phyloP scores from a whole-genome alignment of 192 early-diverging fungal species.

The Podila epicladia region DNA sequence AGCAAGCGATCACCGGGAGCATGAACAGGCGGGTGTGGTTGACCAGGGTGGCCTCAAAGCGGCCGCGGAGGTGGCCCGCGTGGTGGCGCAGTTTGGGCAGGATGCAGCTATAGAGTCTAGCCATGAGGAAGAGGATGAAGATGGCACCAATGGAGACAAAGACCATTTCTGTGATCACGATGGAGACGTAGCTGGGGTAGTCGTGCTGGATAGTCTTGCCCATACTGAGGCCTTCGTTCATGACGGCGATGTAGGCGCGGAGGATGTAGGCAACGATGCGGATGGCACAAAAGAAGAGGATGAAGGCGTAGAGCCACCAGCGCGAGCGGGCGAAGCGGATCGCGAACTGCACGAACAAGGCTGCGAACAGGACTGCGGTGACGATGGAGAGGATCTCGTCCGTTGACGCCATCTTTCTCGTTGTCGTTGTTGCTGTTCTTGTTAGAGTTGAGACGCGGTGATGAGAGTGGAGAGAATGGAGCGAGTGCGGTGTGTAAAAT shows the following conservation, averaged over 20 bases:
- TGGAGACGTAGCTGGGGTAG: not conserved
- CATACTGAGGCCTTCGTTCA: no score
- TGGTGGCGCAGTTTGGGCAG: slow-evolving; percentile 28
- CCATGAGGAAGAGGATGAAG: slow-evolving; percentile 27
- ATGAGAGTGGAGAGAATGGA: no score
- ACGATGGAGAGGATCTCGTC: slow-evolving; percentile 31
- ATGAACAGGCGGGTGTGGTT: slow-evolving; percentile 20
- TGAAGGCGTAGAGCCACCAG: slow-evolving; percentile 29
- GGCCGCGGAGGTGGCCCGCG: not conserved
- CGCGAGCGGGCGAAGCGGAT: slow-evolving; percentile 9
- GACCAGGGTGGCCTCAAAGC: slow-evolving; percentile 25
- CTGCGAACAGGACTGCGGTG: not conserved
- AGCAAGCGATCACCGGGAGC: slow-evolving; percentile 12
- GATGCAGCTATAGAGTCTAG: slow-evolving; percentile 20
- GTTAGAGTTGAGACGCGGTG: not conserved
- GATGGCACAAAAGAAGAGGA: slow-evolving; percentile 18
- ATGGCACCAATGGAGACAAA: slow-evolving; percentile 21
- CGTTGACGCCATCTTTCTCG: slow-evolving; percentile 6
- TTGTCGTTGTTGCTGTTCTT: not conserved
- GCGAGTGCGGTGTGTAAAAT: not conserved
- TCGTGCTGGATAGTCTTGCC: not conserved
- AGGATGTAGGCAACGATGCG: slow-evolving; percentile 23
- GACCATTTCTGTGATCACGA: slow-evolving; percentile 4
- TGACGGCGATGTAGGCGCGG: slow-evolving; percentile 15
- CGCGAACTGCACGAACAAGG: slow-evolving; percentile 14